Percentiles rank a stretch among this genome's conserved stretches.
These are phyloP conservation scores for Boletus pseudo-olivaceus DNA, from an alignment of 768 basidiomycete species.

Conservation along the genomic window DNA sequence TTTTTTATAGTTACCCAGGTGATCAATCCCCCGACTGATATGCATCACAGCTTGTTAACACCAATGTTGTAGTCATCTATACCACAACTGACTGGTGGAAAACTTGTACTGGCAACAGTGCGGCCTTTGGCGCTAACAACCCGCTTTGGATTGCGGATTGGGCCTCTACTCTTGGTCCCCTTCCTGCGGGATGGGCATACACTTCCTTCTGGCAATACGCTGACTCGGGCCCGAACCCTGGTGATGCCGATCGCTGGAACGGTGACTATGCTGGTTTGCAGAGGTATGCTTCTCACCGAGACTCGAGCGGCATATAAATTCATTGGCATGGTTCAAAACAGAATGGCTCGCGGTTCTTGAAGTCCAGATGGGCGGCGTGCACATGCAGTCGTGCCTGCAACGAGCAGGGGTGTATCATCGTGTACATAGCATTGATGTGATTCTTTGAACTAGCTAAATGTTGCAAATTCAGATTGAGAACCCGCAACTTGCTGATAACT, in stretches of 20 bases:
- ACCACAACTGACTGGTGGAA: slow-evolving; percentile 68
- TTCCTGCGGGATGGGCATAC: slow-evolving; percentile 58
- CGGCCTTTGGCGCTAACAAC: slow-evolving; percentile 45
- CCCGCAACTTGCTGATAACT: too few relatives aligned
- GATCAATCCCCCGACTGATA: slow-evolving; percentile 3
- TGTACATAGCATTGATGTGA: too few relatives aligned
- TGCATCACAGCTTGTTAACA: background rate
- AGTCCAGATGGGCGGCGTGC: background rate
- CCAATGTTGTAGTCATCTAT: slow-evolving; percentile 45
- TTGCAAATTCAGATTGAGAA: too few relatives aligned
- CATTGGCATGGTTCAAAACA: background rate
- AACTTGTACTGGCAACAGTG: slow-evolving; percentile 59
- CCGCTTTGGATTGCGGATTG: slow-evolving; percentile 63
- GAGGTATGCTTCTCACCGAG: slow-evolving; percentile 24
- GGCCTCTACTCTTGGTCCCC: slow-evolving; percentile 44
- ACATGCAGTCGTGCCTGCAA: background rate
- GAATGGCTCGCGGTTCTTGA: slow-evolving; percentile 20
- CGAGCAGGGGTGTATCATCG: too few relatives aligned
- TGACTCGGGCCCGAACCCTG: slow-evolving; percentile 51
- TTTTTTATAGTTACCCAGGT: slow-evolving; percentile 40
- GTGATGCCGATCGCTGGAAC: slow-evolving; percentile 57
- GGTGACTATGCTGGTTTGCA: slow-evolving; percentile 45
- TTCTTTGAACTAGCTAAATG: too few relatives aligned
- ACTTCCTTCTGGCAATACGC: slow-evolving; percentile 62
- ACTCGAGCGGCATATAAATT: background rate